Percentiles rank a stretch among this genome's conserved stretches.
Evolutionary conservation across 2,329 filamentous ascomycete species (phyloP).

Genomic region (Sclerotiophoma versabilis): DNA sequence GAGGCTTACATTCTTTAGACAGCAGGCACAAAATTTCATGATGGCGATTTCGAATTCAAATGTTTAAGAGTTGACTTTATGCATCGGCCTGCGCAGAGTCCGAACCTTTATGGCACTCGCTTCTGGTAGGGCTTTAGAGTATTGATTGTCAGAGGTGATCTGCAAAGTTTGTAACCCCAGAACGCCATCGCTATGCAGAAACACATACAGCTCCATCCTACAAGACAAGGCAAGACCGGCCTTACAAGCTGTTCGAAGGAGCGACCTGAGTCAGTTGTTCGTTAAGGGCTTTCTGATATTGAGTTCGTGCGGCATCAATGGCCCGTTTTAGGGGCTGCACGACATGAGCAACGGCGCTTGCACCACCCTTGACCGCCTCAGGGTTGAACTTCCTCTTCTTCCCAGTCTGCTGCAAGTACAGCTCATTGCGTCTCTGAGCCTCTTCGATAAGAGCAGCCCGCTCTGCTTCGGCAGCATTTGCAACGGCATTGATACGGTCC

Average conservation of each 20-base stretch:
- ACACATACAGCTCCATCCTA: slow-evolving; percentile 1
- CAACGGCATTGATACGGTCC: slow-evolving; percentile 80
- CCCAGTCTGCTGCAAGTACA: slow-evolving; percentile 74
- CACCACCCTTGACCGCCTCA: slow-evolving; percentile 75
- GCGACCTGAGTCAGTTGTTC: slow-evolving; percentile 56
- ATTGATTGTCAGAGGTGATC: neutral
- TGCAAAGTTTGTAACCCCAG: neutral
- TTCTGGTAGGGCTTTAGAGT: neutral
- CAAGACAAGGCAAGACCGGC: neutral
- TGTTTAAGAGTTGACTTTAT: too few species aligned
- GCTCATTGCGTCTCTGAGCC: slow-evolving; percentile 73
- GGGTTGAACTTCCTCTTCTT: slow-evolving; percentile 75
- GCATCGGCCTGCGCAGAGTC: neutral
- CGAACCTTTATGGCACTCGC: neutral
- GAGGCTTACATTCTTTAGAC: neutral
- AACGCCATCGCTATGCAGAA: slow-evolving; percentile 46
- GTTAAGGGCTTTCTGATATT: slow-evolving; percentile 74
- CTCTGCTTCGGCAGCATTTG: slow-evolving; percentile 78
- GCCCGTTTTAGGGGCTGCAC: slow-evolving; percentile 77
- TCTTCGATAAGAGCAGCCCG: slow-evolving; percentile 71
- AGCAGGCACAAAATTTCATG: neutral
- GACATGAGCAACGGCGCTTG: slow-evolving; percentile 75
- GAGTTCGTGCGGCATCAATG: slow-evolving; percentile 71
- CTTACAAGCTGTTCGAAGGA: slow-evolving; percentile 2
- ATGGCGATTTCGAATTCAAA: too few species aligned